phyloP scores from a whole-genome alignment of 2,329 filamentous ascomycete genomes.

The Hypoxylon sp. region DNA sequence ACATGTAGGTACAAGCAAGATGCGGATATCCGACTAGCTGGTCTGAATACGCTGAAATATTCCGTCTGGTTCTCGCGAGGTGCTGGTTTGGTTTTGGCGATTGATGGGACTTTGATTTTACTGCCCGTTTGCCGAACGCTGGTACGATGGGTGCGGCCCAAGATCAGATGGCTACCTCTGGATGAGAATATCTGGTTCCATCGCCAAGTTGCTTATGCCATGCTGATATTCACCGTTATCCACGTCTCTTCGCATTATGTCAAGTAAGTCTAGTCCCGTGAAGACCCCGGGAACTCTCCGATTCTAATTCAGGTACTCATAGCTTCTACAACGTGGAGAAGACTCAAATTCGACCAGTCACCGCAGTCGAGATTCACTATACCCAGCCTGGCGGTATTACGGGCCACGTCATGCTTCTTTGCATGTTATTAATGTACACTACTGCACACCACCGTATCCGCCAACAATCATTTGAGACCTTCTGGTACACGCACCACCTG shows the following conservation, averaged over 20 bases:
- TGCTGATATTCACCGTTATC: conserved; percentile 83
- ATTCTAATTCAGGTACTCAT: conserved; percentile 46
- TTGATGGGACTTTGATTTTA: conserved; percentile 89
- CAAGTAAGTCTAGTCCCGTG: conserved; percentile 74
- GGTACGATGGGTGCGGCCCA: conserved; percentile 85
- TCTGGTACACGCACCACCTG: conserved; percentile 99
- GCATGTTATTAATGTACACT: conserved; percentile 98
- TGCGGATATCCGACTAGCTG: conserved; percentile 74
- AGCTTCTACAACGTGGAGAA: conserved; percentile 97
- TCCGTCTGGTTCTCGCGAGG: conserved; percentile 98
- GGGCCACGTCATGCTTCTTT: conserved; percentile 97
- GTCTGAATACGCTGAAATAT: conserved; percentile 83
- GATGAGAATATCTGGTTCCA: conserved; percentile 99
- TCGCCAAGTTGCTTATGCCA: conserved; percentile 89
- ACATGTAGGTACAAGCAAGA: conserved; percentile 80
- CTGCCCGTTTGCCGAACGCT: conserved; percentile 95
- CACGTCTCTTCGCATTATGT: conserved; percentile 90
- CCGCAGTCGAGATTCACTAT: conserved; percentile 92
- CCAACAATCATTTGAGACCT: conserved; percentile 97
- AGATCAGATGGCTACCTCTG: conserved; percentile 88
- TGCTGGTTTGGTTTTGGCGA: conserved; percentile 84
- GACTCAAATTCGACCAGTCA: conserved; percentile 81
- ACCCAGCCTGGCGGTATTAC: conserved; percentile 90
- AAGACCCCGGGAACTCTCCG: conserved; percentile 19
- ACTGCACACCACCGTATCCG: conserved; percentile 93